These are phyloP conservation scores for Lactarius hengduanensis DNA, from an alignment of 768 basidiomycete genomes.

Conservation along the genomic window DNA sequence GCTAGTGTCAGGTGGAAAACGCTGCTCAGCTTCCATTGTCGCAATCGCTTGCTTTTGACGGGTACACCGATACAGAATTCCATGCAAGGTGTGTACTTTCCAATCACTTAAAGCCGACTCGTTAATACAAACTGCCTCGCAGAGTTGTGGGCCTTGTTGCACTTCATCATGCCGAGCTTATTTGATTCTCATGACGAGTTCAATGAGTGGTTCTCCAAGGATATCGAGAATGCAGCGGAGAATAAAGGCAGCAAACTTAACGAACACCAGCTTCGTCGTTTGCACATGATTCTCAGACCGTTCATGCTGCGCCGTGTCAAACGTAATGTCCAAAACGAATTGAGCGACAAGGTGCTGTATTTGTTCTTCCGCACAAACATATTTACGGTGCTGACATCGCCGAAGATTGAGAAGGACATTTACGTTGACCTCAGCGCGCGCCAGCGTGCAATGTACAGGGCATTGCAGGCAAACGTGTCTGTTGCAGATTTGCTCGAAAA, in stretches of 20 bases:
- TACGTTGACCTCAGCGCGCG: slow-evolving; percentile 92
- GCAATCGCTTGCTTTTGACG: slow-evolving; percentile 91
- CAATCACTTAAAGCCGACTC: background rate
- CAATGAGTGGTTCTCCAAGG: slow-evolving; percentile 99
- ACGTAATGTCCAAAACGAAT: slow-evolving; percentile 98
- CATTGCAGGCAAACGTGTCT: slow-evolving; percentile 88
- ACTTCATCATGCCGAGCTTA: slow-evolving; percentile 99
- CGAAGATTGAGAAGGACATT: slow-evolving; percentile 94
- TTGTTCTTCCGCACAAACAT: background rate
- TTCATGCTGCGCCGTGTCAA: slow-evolving; percentile 99
- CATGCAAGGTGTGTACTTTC: slow-evolving; percentile 79
- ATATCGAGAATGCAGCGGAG: slow-evolving; percentile 93
- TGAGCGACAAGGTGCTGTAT: slow-evolving; percentile 86
- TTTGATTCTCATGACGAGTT: slow-evolving; percentile 99
- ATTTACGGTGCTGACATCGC: background rate
- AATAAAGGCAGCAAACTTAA: slow-evolving; percentile 90
- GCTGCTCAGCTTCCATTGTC: slow-evolving; percentile 89
- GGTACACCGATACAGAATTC: slow-evolving; percentile 99
- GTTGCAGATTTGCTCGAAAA: slow-evolving; percentile 92
- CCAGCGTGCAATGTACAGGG: slow-evolving; percentile 87
- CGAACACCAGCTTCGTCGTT: slow-evolving; percentile 88
- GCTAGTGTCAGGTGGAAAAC: slow-evolving; percentile 97
- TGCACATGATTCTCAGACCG: slow-evolving; percentile 99
- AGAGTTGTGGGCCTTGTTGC: slow-evolving; percentile 98
- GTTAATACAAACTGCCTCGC: background rate